Percentiles rank a stretch among this genome's conserved stretches.
These are phyloP conservation scores for Fusarium hostae DNA, from an alignment of 2,329 filamentous ascomycete genomes.

Conservation along the genomic window DNA sequence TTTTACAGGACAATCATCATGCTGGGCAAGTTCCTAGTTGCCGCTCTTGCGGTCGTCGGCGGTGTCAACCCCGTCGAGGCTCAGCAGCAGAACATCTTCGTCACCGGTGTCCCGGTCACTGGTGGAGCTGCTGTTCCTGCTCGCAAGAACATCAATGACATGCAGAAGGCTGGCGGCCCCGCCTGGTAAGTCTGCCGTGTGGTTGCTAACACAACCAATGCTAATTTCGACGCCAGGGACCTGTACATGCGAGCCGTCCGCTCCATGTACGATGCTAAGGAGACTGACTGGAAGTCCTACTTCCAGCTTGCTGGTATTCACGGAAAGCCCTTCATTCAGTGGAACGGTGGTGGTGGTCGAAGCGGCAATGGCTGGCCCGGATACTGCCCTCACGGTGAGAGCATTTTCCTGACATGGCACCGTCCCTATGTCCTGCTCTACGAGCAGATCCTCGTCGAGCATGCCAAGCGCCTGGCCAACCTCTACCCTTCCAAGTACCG, in stretches of 20 bases:
- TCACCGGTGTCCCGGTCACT: constrained; percentile 55
- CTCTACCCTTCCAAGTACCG: constrained; percentile 53
- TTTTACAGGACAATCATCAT: constrained; percentile 32
- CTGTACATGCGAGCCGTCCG: constrained; percentile 60
- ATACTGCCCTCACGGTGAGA: constrained; percentile 61
- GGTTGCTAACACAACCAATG: not conserved
- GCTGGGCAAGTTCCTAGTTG: constrained; percentile 34
- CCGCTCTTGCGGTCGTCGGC: constrained; percentile 43
- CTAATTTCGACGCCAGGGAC: constrained; percentile 53
- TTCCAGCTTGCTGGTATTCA: constrained; percentile 63
- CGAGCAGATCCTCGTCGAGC: constrained; percentile 65
- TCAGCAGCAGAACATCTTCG: constrained; percentile 41
- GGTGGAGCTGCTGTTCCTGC: constrained; percentile 55
- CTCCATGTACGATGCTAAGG: constrained; percentile 54
- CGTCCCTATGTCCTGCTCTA: constrained; percentile 65
- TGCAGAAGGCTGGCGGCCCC: constrained; percentile 55
- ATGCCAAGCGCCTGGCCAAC: constrained; percentile 59
- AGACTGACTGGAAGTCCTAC: constrained; percentile 59
- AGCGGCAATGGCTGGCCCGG: constrained; percentile 49
- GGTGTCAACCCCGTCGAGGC: constrained; percentile 40
- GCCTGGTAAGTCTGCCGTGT: constrained; percentile 54
- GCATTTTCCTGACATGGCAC: constrained; percentile 66
- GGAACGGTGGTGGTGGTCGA: constrained; percentile 53
- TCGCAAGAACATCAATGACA: constrained; percentile 60
- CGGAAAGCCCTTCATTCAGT: constrained; percentile 56